Evolutionary conservation across 2,329 filamentous ascomycete species (phyloP).

Genomic region (Ceratocystis papillata): DNA sequence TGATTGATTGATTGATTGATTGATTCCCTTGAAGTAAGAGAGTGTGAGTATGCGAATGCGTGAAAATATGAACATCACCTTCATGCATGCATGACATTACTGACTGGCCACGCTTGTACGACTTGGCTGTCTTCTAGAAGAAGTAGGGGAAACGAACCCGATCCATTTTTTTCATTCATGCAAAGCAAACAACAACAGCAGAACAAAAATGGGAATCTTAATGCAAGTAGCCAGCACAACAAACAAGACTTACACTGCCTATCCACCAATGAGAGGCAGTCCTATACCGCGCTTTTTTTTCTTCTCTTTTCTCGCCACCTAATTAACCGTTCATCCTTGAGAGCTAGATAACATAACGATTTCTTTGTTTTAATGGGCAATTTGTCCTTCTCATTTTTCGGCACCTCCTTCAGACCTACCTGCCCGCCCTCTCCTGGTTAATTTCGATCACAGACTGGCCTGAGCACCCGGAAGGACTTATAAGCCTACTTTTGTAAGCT

Average conservation of each 20-base stretch:
- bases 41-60: background rate
- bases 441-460: background rate
- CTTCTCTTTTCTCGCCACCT: background rate
- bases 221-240: background rate
- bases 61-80: background rate
- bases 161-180: background rate
- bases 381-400: background rate
- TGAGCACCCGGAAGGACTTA: slow-evolving; percentile 6
- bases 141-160: background rate
- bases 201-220: background rate
- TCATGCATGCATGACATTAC: slow-evolving; percentile 5
- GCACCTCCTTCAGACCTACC: slow-evolving; percentile 5
- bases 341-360: background rate
- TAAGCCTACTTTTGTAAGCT: slow-evolving; percentile 6
- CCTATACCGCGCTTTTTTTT: background rate
- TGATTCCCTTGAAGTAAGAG: background rate
- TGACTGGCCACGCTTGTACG: background rate
- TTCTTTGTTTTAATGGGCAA: background rate
- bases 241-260: background rate
- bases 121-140: slow-evolving; percentile 11
- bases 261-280: background rate
- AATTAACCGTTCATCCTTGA: too few relatives aligned
- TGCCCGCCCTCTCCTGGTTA: background rate
- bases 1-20: background rate
- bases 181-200: background rate